Percentiles rank a stretch among this genome's conserved stretches.
Conservation (phyloP, 768 basidiomycete genomes). For the Auricularia auricula-judae region DNA sequence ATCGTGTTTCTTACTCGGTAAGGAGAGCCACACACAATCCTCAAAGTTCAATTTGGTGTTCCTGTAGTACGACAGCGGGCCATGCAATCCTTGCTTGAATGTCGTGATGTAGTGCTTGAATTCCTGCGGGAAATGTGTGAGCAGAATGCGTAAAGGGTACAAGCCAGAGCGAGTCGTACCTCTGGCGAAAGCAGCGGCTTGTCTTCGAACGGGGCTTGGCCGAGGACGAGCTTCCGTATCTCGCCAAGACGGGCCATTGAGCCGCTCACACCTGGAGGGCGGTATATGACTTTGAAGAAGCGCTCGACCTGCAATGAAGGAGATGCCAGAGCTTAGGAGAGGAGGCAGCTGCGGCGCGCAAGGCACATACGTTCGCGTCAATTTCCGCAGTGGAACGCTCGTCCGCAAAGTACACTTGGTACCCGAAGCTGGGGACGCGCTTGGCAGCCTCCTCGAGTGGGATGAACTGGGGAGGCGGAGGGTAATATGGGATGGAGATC, state of each 20-base stretch:
- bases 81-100: slow-evolving; percentile 43
- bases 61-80: slow-evolving; percentile 71
- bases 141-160: background rate
- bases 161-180: background rate
- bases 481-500: slow-evolving; percentile 54
- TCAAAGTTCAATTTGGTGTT: slow-evolving; percentile 49
- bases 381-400: slow-evolving; percentile 41
- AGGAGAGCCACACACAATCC: slow-evolving; percentile 34
- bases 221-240: background rate
- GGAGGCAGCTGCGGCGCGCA: background rate
- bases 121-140: slow-evolving; percentile 33
- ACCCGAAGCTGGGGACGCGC: slow-evolving; percentile 46
- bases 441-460: slow-evolving; percentile 41
- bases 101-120: slow-evolving; percentile 38
- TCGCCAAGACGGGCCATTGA: background rate
- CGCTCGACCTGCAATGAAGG: background rate
- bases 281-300: background rate
- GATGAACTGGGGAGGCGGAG: slow-evolving; percentile 39
- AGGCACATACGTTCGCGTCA: slow-evolving; percentile 38
- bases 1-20: background rate
- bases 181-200: background rate
- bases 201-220: background rate
- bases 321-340: background rate
- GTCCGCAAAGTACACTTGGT: slow-evolving; percentile 57
- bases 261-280: background rate